A percentile compares a stretch with the other conserved stretches of the same genome.
phyloP scores from a whole-genome alignment of 1,284 basidiomycete species.

The Flammula alnicola region DNA sequence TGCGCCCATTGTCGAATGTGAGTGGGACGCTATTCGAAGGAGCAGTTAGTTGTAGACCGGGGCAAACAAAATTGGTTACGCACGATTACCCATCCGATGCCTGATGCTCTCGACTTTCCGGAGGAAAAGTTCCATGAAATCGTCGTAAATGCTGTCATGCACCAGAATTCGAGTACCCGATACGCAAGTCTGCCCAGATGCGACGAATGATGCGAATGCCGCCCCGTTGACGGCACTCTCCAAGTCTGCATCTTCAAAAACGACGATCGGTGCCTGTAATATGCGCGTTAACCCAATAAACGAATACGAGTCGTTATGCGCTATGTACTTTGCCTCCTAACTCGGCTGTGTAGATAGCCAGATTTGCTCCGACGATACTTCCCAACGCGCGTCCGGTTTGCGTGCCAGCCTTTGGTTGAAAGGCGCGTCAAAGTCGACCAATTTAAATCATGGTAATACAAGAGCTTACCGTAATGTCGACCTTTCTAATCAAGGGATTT shows the following conservation, averaged over 20 bases:
- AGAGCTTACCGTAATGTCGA: conserved; percentile 75
- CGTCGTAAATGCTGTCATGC: conserved; percentile 68
- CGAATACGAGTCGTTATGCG: background rate
- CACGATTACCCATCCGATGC: conserved; percentile 76
- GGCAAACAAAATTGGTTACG: conserved; percentile 28
- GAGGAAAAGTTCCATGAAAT: conserved; percentile 66
- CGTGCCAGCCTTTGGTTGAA: conserved; percentile 69
- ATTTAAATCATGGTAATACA: background rate
- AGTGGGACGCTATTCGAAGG: conserved; percentile 62
- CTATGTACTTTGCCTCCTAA: conserved; percentile 74
- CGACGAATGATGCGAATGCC: conserved; percentile 82
- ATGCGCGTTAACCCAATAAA: background rate
- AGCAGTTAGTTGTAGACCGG: background rate
- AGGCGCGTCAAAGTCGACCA: conserved; percentile 3
- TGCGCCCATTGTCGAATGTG: conserved; percentile 73
- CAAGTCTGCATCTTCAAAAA: conserved; percentile 79
- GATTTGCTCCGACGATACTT: conserved; percentile 69
- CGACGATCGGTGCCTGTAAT: conserved; percentile 70
- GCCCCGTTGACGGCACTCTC: conserved; percentile 74
- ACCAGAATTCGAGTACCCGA: conserved; percentile 78
- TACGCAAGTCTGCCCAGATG: conserved; percentile 86
- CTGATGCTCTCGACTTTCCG: conserved; percentile 67
- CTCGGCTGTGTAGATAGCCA: conserved; percentile 79
- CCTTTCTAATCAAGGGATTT: conserved; percentile 71
- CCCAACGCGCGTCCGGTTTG: conserved; percentile 73